These are phyloP conservation scores for Chrysanthemum makinoi DNA, from an alignment of 129 eudicot genomes.

Conservation along the genomic window DNA sequence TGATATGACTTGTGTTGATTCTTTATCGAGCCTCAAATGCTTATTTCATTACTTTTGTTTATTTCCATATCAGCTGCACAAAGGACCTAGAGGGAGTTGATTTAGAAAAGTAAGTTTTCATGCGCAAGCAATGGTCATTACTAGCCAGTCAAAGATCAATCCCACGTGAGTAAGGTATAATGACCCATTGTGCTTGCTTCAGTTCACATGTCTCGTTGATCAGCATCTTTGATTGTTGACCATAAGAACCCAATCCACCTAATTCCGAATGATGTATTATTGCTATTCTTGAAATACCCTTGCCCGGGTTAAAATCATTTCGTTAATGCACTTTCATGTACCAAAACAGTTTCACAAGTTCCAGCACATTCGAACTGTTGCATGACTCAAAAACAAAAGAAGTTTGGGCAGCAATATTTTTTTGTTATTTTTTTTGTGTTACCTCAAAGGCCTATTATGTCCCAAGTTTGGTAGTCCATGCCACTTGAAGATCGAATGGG, in stretches of 20 bases:
- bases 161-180: background rate
- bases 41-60: background rate
- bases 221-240: no score
- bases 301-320: background rate
- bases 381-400: background rate
- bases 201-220: no score
- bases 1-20: background rate
- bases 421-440: background rate
- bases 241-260: no score
- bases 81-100: no score
- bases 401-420: background rate
- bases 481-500: slow-evolving; percentile 3
- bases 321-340: background rate
- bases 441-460: background rate
- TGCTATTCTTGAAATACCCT: background rate
- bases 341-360: background rate
- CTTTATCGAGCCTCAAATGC: background rate
- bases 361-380: background rate
- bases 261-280: background rate
- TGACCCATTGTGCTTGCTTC: background rate
- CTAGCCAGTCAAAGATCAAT: background rate
- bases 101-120: background rate
- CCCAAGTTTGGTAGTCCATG: background rate
- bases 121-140: background rate
- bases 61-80: no score